Base-by-base conservation (phyloP, 352 stramenopile genomes). In the Phytopythium boreale region DNA sequence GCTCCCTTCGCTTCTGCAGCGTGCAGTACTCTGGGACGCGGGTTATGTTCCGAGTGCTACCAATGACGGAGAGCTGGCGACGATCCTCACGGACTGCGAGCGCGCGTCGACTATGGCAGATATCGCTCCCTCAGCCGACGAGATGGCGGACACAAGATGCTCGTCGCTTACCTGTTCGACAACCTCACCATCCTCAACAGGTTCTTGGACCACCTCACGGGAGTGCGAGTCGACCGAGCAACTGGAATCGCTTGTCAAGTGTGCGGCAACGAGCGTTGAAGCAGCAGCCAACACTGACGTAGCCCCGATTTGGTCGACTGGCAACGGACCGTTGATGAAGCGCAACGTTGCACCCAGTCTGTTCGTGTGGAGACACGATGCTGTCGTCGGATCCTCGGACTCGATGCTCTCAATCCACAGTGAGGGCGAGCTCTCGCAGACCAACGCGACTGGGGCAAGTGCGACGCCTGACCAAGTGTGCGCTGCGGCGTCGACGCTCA, bases 21-120 rank as follows among this genome's bases (percentile, higher is more conserved):
- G 55, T n/a, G 66, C 66, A 15, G 36, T 69, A 1, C 34, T 72
- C 9, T 81, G 74, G 74, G 71, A 79, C n/a, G 61, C 47, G 10
- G 74, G 74, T n/a, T 81, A 79, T 63, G 59, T 64, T 17, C 10
- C 59, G 0, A 59, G 60, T 7, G 61, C 31, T 19, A 27, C 68
- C 39, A 59, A 67, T 29, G 55, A 43, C 50, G 51, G 29, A 15
- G 51, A 44, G 26, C 58, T 77, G 4, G 56, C 61, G 2, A 57
- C 64, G 61, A 57, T 75, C 31, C 72, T 71, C 64, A 75, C 67
- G 27, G 60, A 62, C 4, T 77, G 70, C 34, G 52, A 51, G 19
- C 44, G 24, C 41, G 59, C 61, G 6, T 7, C n/a, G 22, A 58
- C 52, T 2, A 77, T 77, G 70, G 41, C 51, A 5, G 49, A 63